Conservation (phyloP, 805 yeast species). For the Starmerella floricola region DNA sequence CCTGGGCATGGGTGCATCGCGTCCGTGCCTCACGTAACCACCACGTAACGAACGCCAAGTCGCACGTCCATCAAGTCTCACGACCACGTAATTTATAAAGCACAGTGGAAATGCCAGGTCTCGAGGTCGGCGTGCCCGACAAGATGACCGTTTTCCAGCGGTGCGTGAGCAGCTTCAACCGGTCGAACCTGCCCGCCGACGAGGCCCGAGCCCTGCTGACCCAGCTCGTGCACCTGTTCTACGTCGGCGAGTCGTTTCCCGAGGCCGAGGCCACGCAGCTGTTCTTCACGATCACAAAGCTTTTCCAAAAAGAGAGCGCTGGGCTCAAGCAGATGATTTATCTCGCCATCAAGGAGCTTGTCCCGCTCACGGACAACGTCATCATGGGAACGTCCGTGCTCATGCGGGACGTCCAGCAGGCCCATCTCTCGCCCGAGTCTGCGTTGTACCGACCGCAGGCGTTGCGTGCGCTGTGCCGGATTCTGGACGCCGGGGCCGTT, state of each 20-base stretch:
- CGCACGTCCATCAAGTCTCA: no score
- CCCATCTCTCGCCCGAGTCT: slow-evolving; percentile 26
- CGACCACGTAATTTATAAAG: no score
- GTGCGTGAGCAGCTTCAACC: slow-evolving; percentile 84
- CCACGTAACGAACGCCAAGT: not conserved
- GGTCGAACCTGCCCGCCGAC: slow-evolving; percentile 76
- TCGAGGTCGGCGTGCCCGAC: slow-evolving; percentile 66
- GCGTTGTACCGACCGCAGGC: slow-evolving; percentile 88
- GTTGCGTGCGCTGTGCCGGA: slow-evolving; percentile 78
- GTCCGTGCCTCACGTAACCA: not conserved
- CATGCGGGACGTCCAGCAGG: slow-evolving; percentile 93
- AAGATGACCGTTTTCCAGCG: slow-evolving; percentile 97
- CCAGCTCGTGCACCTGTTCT: slow-evolving; percentile 66
- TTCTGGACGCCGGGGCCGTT: slow-evolving; percentile 72
- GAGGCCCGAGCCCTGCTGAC: slow-evolving; percentile 76
- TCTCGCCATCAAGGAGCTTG: slow-evolving; percentile 83
- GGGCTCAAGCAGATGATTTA: slow-evolving; percentile 85
- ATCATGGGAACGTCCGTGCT: slow-evolving; percentile 96
- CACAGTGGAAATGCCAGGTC: slow-evolving; percentile 24
- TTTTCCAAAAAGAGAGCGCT: slow-evolving; percentile 84
- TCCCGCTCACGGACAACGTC: slow-evolving; percentile 74
- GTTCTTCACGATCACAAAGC: slow-evolving; percentile 85
- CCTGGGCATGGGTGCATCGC: not conserved
- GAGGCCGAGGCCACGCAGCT: slow-evolving; percentile 80
- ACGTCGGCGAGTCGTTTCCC: slow-evolving; percentile 79